Evolutionary conservation across 2,329 filamentous ascomycete genomes (phyloP).

Genomic region (Colletotrichum viniferum): DNA sequence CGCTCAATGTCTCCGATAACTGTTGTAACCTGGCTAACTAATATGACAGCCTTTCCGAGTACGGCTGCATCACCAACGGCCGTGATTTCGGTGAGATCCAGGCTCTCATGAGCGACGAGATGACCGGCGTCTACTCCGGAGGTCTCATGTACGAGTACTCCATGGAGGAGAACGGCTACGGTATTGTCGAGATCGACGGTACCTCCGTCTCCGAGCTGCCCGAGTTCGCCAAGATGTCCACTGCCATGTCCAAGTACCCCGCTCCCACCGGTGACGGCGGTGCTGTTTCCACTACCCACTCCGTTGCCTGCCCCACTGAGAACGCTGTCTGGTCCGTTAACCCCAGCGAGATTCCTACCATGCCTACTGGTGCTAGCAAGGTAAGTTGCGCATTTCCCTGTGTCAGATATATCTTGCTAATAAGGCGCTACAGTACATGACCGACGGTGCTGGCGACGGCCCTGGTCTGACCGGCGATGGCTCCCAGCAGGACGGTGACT

Average conservation of each 20-base stretch:
- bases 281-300: constrained; percentile 50
- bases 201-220: constrained; percentile 57
- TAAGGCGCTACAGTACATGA: constrained; percentile 48
- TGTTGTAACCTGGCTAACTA: background rate
- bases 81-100: constrained; percentile 82
- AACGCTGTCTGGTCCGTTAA: constrained; percentile 57
- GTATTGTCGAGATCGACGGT: constrained; percentile 72
- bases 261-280: constrained; percentile 56
- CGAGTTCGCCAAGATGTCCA: constrained; percentile 65
- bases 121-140: constrained; percentile 91
- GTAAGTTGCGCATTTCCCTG: constrained; percentile 11
- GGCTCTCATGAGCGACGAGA: constrained; percentile 80
- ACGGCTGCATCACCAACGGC: constrained; percentile 82
- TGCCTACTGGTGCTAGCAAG: constrained; percentile 51
- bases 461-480: constrained; percentile 58
- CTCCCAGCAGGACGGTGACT: constrained; percentile 56
- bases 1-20: background rate
- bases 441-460: constrained; percentile 55
- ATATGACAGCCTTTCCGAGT: constrained; percentile 75
- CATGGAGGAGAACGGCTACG: constrained; percentile 78
- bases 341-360: constrained; percentile 52
- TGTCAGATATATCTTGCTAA: background rate
- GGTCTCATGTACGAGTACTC: constrained; percentile 97
- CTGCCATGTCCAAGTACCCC: constrained; percentile 52
- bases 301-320: constrained; percentile 53